Conservation (phyloP, 2,329 filamentous ascomycete genomes). For the Teratosphaeria nubilosa region DNA sequence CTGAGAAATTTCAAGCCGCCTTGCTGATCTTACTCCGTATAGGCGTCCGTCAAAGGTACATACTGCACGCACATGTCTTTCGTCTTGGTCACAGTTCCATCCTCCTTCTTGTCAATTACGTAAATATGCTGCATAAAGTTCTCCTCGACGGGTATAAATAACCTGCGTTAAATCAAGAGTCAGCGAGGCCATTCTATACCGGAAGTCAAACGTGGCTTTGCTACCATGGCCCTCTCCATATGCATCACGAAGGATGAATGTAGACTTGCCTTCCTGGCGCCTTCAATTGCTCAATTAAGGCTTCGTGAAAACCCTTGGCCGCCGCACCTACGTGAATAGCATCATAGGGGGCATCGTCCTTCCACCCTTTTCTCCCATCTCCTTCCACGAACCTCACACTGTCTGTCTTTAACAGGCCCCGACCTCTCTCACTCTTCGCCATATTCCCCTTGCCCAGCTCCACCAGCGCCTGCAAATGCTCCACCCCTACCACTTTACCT, state of each 20-base stretch:
- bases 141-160: constrained; percentile 70
- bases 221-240: background rate
- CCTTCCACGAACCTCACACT: constrained; percentile 62
- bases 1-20: no score
- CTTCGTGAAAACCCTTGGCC: constrained; percentile 60
- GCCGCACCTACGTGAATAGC: constrained; percentile 93
- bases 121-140: constrained; percentile 55
- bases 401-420: constrained; percentile 52
- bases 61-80: constrained; percentile 63
- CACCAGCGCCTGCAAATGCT: constrained; percentile 39
- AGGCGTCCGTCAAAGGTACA: constrained; percentile 66
- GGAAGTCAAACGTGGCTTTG: constrained; percentile 1
- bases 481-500: constrained; percentile 38
- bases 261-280: constrained; percentile 54
- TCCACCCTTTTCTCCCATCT: constrained; percentile 47
- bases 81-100: constrained; percentile 51
- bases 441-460: constrained; percentile 33
- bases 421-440: constrained; percentile 32
- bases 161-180: constrained; percentile 29
- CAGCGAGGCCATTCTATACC: constrained; percentile 2
- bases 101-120: constrained; percentile 59
- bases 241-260: background rate
- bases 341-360: constrained; percentile 57
- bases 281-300: constrained; percentile 66
- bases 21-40: constrained; percentile 20